Base-by-base conservation (phyloP, 306 rosid genomes). In the Geum urbanum region DNA sequence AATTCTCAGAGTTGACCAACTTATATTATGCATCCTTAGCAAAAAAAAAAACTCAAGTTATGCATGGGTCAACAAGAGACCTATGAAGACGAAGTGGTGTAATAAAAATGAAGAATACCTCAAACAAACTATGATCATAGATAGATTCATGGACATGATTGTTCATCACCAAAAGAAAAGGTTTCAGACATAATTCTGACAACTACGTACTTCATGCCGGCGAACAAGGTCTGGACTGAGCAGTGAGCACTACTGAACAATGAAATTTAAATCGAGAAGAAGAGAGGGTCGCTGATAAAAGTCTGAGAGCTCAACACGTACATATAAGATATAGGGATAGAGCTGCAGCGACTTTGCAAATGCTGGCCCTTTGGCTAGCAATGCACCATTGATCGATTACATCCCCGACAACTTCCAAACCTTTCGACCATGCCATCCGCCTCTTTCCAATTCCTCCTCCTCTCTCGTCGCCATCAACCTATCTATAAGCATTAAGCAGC, bases 401-500 rank as follows among this genome's bases (percentile, higher is more conserved):
- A 3, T 6, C 27, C 14, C 53, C 27, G 44, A 66, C 44, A 46
- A 66, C 24, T 15, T 45, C 9, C 44, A 66, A 43, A 47, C 47
- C 69, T 53, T 45, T 40, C 40, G 43, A 13, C 27, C 70, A 27
- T 27, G 32, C 32, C 32, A 27, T 27, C 32, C 32, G 32, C 32
- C 32, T 27, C 32, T 27, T 27, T 27, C 32, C 32, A 27, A 27
- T 27, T 65, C 70, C 9, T 32, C 35, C 57, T 27, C 44, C 62
- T 1, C 70, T 67, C 49, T 67, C 18, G 61, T 67, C 72, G 7
- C 61, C 39, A 6, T 67, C 72, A 67, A 50, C 39, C 12, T 53
- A 39, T 56, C 12, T 56, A 9, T 15, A 16, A 15, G 14, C 18
- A 18, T 37, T 54, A 52, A 51, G 61, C 61, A 51, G 52, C 72